phyloP scores from a whole-genome alignment of 805 yeast species.

The Ogataea salicorniae region DNA sequence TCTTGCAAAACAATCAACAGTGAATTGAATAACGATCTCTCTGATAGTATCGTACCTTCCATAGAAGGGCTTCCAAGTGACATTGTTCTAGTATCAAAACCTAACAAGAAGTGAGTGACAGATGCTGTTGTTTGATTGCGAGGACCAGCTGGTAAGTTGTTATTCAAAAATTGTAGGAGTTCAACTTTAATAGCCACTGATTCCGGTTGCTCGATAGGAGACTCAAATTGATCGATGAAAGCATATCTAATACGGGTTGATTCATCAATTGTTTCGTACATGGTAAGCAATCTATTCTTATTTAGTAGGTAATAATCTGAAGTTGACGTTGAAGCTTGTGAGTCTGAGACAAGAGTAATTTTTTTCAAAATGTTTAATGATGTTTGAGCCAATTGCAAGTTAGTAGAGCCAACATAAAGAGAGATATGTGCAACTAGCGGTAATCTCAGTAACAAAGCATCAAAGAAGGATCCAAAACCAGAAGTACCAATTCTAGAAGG shows the following conservation, averaged over 20 bases:
- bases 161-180: constrained; percentile 52
- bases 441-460: constrained; percentile 66
- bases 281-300: constrained; percentile 60
- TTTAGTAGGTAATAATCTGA: constrained; percentile 30
- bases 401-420: constrained; percentile 60
- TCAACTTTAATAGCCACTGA: constrained; percentile 48
- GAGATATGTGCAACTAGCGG: constrained; percentile 71
- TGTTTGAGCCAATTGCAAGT: constrained; percentile 43
- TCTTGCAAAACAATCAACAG: constrained; percentile 46
- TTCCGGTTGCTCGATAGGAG: constrained; percentile 34
- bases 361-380: constrained; percentile 50
- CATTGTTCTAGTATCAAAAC: constrained; percentile 53
- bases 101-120: constrained; percentile 72
- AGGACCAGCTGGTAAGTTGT: constrained; percentile 36
- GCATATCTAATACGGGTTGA: constrained; percentile 67
- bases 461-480: constrained; percentile 61
- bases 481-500: constrained; percentile 48
- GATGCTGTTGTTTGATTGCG: constrained; percentile 36
- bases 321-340: constrained; percentile 18
- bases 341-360: constrained; percentile 45
- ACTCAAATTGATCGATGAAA: constrained; percentile 61
- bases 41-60: constrained; percentile 49
- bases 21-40: constrained; percentile 50
- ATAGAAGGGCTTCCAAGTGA: constrained; percentile 40
- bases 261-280: constrained; percentile 74